Base-by-base conservation (phyloP, 2,329 filamentous ascomycete genomes). In the Colletotrichum limetticola region DNA sequence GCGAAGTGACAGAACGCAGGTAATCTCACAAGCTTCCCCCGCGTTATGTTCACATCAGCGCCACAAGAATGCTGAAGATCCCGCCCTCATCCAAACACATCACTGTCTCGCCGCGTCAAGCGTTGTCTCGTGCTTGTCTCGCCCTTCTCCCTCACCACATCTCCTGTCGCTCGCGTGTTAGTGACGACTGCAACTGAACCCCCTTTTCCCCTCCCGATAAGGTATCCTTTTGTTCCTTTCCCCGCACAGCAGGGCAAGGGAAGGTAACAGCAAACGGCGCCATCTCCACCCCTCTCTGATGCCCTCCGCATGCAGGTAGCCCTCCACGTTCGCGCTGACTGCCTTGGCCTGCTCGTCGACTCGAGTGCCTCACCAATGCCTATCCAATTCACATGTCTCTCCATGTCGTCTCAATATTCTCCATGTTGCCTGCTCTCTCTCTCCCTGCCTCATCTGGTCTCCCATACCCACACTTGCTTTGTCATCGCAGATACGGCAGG, bases 361-460 rank as follows among this genome's bases (percentile, higher is more conserved):
- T 42, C 37, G 37, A 42, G 37, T 42, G 37, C 37, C 16, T 42
- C 37, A 42, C 5, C 37, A 42, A 56, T 55, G 55, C 42, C 55
- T 59, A 55, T 59, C 42, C 26, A 22, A 24, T 70, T 67, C 63
- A 71, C 63, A 71, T 71, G 68, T 49, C 42, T n/a, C 42, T n/a
- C 32, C 32, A 35, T 4, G 8, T 12, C 42, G 8, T 49, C 16
- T 49, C 42, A 6, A n/a, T n/a, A 5, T n/a, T n/a, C 42, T 9
- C 56, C 46, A 66, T 30, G 24, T 53, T 49, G 46, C 22, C 60
- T 22, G 19, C 22, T 24, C 9, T 12, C 22, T 19, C 9, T 12
- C 37, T 42, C 8, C 8, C 37, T 49, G 14, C 59, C 24, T 46
- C 32, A 24, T 42, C 16, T 30, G 26, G 42, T 26, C 26, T n/a